phyloP scores from a whole-genome alignment of 2,329 filamentous ascomycete genomes.

The Aspergillus nomiae region DNA sequence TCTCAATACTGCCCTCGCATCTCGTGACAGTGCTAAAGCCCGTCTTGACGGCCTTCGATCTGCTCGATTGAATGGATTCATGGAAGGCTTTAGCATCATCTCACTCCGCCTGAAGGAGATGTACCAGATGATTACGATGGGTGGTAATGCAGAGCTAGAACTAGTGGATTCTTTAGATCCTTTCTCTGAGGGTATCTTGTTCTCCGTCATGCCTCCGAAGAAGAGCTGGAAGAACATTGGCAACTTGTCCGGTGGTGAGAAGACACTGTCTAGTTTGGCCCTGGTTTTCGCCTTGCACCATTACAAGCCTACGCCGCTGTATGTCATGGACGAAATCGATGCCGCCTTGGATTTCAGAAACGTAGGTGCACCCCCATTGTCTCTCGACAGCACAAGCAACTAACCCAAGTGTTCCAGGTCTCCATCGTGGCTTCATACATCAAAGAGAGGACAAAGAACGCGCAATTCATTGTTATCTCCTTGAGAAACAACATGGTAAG shows the following conservation, averaged over 20 bases:
- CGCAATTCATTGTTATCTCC: conserved; percentile 98
- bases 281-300: conserved; percentile 98
- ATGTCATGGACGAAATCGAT: conserved; percentile 99
- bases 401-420: conserved; percentile 57
- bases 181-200: conserved; percentile 94
- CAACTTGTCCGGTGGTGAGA: conserved; percentile 94
- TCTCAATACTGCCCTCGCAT: conserved; percentile 72
- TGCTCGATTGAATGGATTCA: conserved; percentile 91
- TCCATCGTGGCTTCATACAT: conserved; percentile 99
- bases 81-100: conserved; percentile 95
- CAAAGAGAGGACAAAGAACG: conserved; percentile 98
- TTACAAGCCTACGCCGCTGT: conserved; percentile 95
- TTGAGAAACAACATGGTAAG: conserved; percentile 90
- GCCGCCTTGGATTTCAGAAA: conserved; percentile 97
- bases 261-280: conserved; percentile 89
- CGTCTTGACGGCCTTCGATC: conserved; percentile 89
- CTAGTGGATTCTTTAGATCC: conserved; percentile 95
- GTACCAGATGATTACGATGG: conserved; percentile 99
- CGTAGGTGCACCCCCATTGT: conserved; percentile 59
- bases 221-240: conserved; percentile 99
- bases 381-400: background rate
- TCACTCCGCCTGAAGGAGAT: conserved; percentile 96
- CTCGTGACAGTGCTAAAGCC: conserved; percentile 86
- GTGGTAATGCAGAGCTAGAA: conserved; percentile 95
- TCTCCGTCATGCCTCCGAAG: conserved; percentile 99